phyloP scores from a whole-genome alignment of 306 rosid genomes.

The Medicago truncatula region MtrunA17r5.0-ANR NC_053045.1:63819001-63819500 shows the following conservation, averaged over 20 bases:
- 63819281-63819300: background rate
- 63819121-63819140: slow-evolving; percentile 1
- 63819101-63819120: slow-evolving; percentile 30
- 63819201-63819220: slow-evolving; percentile 45
- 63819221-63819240: slow-evolving; percentile 43
- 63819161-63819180: slow-evolving; percentile 24
- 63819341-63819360: slow-evolving; percentile 20
- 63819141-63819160: slow-evolving; percentile 4
- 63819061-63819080: slow-evolving; percentile 32
- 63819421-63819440: slow-evolving; percentile 5
- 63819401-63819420: slow-evolving; percentile 46
- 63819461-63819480: background rate
- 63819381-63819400: slow-evolving; percentile 53
- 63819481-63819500: background rate
- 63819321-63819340: slow-evolving; percentile 33
- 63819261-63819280: slow-evolving; percentile 3
- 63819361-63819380: slow-evolving; percentile 34
- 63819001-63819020: slow-evolving; percentile 38
- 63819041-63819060: background rate
- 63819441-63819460: background rate
- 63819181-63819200: slow-evolving; percentile 33
- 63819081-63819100: slow-evolving; percentile 47
- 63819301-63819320: background rate
- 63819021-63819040: slow-evolving; percentile 44
- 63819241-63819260: slow-evolving; percentile 25